Conservation (phyloP, 2,329 filamentous ascomycete species). For the Fusarium nelsonii region DNA sequence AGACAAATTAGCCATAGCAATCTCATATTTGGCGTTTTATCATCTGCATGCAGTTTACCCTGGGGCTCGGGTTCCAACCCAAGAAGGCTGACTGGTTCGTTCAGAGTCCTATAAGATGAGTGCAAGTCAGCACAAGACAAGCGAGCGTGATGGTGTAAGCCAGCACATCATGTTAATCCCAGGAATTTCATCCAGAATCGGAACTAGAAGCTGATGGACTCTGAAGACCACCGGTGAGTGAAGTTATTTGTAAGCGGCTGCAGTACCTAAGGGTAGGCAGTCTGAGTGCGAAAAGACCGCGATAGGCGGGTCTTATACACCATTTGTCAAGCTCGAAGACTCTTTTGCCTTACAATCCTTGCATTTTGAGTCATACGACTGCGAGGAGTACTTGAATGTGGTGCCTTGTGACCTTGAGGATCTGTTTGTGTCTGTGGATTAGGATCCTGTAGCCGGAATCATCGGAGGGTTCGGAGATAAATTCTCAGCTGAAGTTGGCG, state of each 20-base stretch:
- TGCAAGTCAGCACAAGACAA: constrained; percentile 11
- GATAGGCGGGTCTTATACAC: neutral
- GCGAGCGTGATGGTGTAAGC: neutral
- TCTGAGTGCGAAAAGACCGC: neutral
- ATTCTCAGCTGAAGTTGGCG: neutral
- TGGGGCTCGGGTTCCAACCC: constrained; percentile 1
- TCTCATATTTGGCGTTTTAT: neutral
- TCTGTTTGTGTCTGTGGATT: constrained; percentile 2
- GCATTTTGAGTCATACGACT: constrained; percentile 18
- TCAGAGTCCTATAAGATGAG: neutral
- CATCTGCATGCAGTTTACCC: neutral
- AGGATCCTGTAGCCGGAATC: constrained; percentile 7
- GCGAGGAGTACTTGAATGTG: neutral
- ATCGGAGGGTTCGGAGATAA: constrained; percentile 33
- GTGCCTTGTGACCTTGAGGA: constrained; percentile 26
- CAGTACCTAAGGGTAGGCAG: neutral
- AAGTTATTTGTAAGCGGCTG: constrained; percentile 1
- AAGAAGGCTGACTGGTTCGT: neutral
- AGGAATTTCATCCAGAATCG: neutral
- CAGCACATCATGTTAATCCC: neutral
- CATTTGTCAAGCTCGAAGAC: neutral
- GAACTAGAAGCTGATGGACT: neutral
- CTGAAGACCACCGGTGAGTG: neutral
- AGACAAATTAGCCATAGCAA: neutral
- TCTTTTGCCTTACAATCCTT: constrained; percentile 7